A percentile compares a stretch with the other conserved stretches of the same genome.
Evolutionary conservation across 2,329 filamentous ascomycete genomes (phyloP).

Genomic region (Ceratocystis alfenasii): DNA sequence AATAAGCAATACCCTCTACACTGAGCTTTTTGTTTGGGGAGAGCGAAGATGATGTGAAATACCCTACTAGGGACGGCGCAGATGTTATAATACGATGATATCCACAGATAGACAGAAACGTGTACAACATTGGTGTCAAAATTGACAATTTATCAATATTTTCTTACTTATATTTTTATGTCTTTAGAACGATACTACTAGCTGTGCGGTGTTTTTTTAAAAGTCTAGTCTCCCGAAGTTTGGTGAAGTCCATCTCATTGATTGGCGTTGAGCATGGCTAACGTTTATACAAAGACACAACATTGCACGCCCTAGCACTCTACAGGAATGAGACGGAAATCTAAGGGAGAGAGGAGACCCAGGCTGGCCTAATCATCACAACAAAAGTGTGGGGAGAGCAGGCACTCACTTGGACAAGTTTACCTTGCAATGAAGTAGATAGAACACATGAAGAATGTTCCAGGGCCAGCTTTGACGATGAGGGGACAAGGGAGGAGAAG

Average conservation of each 20-base stretch:
- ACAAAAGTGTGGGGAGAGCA: background rate
- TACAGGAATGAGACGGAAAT: background rate
- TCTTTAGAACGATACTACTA: too few species aligned
- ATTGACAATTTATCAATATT: conserved; percentile 11
- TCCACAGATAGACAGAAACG: conserved; percentile 22
- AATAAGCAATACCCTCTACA: conserved; percentile 28
- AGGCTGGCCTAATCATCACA: background rate
- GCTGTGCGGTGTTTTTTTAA: too few species aligned
- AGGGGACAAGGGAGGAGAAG: background rate
- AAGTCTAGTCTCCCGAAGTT: too few species aligned
- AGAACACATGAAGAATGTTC: background rate
- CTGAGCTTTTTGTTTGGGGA: background rate
- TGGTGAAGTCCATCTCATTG: too few species aligned
- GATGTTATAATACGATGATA: conserved; percentile 23
- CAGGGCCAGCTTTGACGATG: background rate
- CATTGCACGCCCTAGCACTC: background rate
- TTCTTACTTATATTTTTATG: conserved; percentile 2
- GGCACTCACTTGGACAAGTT: background rate
- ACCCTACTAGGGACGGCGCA: conserved; percentile 13
- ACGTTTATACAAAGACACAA: background rate
- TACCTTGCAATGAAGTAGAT: background rate
- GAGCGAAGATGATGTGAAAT: background rate
- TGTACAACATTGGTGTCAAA: conserved; percentile 21
- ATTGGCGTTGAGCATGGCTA: background rate
- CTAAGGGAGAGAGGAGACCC: too few species aligned